phyloP scores from a whole-genome alignment of 257 asterid species.

The Fraxinus pennsylvanica region DNA sequence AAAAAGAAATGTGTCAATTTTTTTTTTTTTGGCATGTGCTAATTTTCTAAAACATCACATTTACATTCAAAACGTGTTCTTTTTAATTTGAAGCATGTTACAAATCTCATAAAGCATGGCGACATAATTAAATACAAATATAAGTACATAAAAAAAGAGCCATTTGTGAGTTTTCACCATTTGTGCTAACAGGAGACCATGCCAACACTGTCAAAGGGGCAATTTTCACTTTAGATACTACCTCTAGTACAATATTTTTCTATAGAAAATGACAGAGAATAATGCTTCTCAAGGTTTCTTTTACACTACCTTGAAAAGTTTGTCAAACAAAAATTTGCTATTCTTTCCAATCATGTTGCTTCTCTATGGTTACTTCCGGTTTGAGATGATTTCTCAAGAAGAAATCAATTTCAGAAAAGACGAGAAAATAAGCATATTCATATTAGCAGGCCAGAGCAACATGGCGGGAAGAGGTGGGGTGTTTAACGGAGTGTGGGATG shows the following conservation, averaged over 20 bases:
- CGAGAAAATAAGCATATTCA: conserved; percentile 22
- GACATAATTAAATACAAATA: background rate
- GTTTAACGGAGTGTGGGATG: conserved; percentile 19
- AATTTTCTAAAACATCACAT: too few relatives aligned
- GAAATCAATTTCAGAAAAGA: background rate
- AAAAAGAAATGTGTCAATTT: too few relatives aligned
- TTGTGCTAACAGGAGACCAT: background rate
- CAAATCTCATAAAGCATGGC: background rate
- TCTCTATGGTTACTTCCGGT: background rate
- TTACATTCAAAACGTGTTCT: background rate
- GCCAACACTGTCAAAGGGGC: background rate
- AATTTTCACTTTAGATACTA: too few relatives aligned
- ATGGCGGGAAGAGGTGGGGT: conserved; percentile 54
- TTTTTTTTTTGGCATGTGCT: too few relatives aligned
- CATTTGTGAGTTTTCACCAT: too few relatives aligned
- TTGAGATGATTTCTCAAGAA: background rate
- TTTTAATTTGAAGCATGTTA: background rate
- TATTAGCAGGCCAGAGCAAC: conserved; percentile 55
- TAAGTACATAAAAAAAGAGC: background rate
- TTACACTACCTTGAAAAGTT: background rate
- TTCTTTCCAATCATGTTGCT: background rate
- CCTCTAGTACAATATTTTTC: background rate
- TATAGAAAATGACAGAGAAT: background rate
- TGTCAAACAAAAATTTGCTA: background rate
- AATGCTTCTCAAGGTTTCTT: background rate